A percentile compares a stretch with the other conserved stretches of the same genome.
These are phyloP conservation scores for Betula pendula DNA, from an alignment of 306 rosid species.

Conservation along the genomic window DNA sequence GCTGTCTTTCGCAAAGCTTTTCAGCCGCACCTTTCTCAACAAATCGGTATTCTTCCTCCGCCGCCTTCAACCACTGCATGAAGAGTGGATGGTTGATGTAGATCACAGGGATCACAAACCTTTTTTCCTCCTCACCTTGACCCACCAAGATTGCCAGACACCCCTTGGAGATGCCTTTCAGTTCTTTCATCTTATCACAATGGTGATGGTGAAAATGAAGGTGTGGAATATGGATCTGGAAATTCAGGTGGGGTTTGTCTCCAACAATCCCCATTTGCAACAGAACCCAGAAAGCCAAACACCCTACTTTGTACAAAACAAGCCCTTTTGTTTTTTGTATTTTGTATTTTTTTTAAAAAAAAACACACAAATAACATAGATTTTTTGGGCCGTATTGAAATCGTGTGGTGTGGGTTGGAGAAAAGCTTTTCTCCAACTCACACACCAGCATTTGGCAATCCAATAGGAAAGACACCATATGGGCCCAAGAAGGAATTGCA, in stretches of 20 bases:
- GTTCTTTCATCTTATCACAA: slow-evolving; percentile 34
- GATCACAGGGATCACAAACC: slow-evolving; percentile 83
- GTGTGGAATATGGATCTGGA: slow-evolving; percentile 64
- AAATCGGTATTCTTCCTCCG: slow-evolving; percentile 86
- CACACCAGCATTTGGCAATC: too few relatives aligned
- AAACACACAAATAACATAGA: too few relatives aligned
- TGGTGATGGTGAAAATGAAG: slow-evolving; percentile 36
- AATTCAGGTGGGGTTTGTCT: slow-evolving; percentile 35
- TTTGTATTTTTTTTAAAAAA: too few relatives aligned
- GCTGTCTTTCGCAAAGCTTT: too few relatives aligned
- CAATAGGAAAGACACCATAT: too few relatives aligned
- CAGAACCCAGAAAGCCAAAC: too few relatives aligned
- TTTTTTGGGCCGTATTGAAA: too few relatives aligned
- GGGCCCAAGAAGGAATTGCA: too few relatives aligned
- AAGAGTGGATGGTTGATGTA: slow-evolving; percentile 88
- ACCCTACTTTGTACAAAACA: too few relatives aligned
- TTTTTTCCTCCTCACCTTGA: slow-evolving; percentile 59
- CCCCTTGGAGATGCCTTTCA: slow-evolving; percentile 77
- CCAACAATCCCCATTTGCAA: slow-evolving; percentile 49
- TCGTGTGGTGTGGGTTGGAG: too few relatives aligned
- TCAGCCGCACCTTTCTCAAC: slow-evolving; percentile 85
- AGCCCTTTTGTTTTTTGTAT: too few relatives aligned
- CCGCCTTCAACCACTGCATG: slow-evolving; percentile 64
- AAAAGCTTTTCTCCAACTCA: too few relatives aligned
- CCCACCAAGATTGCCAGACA: slow-evolving; percentile 74